Evolutionary conservation across 1,139 yeast species (phyloP).

Genomic region (Hanseniaspora gamundiae): DNA sequence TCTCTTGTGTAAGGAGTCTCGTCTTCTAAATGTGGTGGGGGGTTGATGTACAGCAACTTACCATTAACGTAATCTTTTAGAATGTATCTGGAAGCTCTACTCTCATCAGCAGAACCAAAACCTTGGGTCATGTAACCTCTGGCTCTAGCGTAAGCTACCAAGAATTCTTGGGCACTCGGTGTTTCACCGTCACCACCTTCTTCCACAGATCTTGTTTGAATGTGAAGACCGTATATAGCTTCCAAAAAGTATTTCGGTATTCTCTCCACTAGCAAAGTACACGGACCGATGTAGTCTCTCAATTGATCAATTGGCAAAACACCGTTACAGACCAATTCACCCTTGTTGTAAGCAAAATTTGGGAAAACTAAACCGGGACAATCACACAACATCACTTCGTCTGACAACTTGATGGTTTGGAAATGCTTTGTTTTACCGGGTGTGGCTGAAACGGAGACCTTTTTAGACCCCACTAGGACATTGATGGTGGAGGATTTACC

Average conservation of each 20-base stretch:
- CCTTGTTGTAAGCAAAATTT: constrained; percentile 91
- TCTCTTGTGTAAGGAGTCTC: constrained; percentile 35
- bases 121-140: constrained; percentile 98
- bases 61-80: constrained; percentile 94
- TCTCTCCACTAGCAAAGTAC: constrained; percentile 72
- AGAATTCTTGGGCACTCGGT: constrained; percentile 81
- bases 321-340: constrained; percentile 95
- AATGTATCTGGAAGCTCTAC: constrained; percentile 86
- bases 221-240: constrained; percentile 87
- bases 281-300: constrained; percentile 89
- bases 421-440: constrained; percentile 99
- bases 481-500: constrained; percentile 96
- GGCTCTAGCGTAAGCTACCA: constrained; percentile 90
- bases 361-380: constrained; percentile 99
- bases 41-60: constrained; percentile 69
- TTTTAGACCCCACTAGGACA: constrained; percentile 90
- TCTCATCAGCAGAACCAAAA: constrained; percentile 92
- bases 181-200: constrained; percentile 77
- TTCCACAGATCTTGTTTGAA: constrained; percentile 56
- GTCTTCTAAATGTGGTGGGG: constrained; percentile 60
- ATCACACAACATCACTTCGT: constrained; percentile 80
- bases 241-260: constrained; percentile 83
- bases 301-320: constrained; percentile 95
- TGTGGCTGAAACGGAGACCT: constrained; percentile 93
- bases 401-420: constrained; percentile 84